Base-by-base conservation (phyloP, 2,329 filamentous ascomycete genomes). In the Pseudopyrenochaeta lycopersici region DNA sequence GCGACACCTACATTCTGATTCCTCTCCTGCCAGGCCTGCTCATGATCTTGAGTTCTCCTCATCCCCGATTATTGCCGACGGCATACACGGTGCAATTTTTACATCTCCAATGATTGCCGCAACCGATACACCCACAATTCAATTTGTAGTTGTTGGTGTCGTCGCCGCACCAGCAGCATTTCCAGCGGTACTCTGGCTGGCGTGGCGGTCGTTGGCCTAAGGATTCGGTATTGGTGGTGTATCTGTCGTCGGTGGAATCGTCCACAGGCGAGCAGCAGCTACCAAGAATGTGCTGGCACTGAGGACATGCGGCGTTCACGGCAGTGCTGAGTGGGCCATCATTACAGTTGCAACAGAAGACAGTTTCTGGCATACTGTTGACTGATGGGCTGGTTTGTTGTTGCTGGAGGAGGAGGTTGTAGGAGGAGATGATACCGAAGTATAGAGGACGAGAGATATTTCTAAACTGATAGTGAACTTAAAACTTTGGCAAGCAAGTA, bases 131-230 rank as follows among this genome's bases (percentile, higher is more conserved):
- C 4, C 35, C 40, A 11, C 4, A n/a, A 42, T 54, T 41, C 3
- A 11, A 3, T 9, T 11, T 42, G 17, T n/a, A 46, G 10, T 36
- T 46, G 23, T 54, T 54, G 4, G 9, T 27, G 15, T 43, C 23
- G 1, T 41, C 30, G 20, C 30, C 18, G 15, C 47, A 51, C 6
- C 10, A 18, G 14, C 47, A 54, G 31, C 52, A 54, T 2, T 7
- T 12, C 52, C 52, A 54, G 6, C 39, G 36, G 29, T 27, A 36
- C 15, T 12, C 27, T 5, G 5, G 21, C 27, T 33, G 20, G 40
- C 18, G 7, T 7, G 18, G 17, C 31, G 3, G n/a, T 15, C 18
- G 11, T 39, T 2, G 15, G 2, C 6, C n/a, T 7, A 20, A 20
- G 11, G 32, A n/a, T 18, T 2, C 17, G 9, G 18, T 11, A 7